Evolutionary conservation across 371 early-diverging fungal genomes (phyloP), one percentile per base, ranked within the genome.

Genomic region (Haplosporangium sp.): DNA sequence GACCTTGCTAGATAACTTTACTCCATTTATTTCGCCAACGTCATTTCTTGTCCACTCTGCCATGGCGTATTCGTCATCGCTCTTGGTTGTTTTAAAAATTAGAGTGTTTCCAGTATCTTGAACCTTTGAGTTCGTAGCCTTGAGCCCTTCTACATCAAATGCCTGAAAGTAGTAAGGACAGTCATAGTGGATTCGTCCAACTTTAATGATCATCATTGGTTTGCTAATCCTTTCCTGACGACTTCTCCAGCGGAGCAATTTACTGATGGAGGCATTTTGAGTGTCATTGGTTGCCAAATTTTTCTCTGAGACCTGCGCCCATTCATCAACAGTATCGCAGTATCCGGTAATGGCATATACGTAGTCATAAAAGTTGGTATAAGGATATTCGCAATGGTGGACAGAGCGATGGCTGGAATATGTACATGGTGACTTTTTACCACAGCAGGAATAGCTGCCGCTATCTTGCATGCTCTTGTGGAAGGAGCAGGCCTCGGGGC

Each of bases 381-480:
- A 88, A 9, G 77, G 81, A 61, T 84, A 86, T 1, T 86, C 85
- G 63, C 83, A 83, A 61, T 88, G 88, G 57, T 86, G 85, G 11
- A 62, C 61, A 6, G 72, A 17, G 1, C 84, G 77, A 71, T 88
- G 88, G 56, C 48, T 68, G n/a, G 71, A 72, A 35, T 61, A 76
- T 15, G 71, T 47, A 40, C 87, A 87, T 6, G 85, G 84, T 3
- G 83, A 64, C 5, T 47, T 65, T 10, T 81, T 67, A 10, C 84
- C 85, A 48, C 87, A 87, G 74, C 87, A 87, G 3, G 76, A 65
- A 61, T 64, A 83, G 13, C 53, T 44, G 37, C 77, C 71, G 19
- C 53, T 61, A 45, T 66, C 40, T 53, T 74, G 48, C 10, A 6
- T 13, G 8, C 55, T 39, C 61, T 60, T 75, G 70, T 88, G 88